Evolutionary conservation across 2,329 filamentous ascomycete species (phyloP).

Genomic region (Fusarium sp.): DNA sequence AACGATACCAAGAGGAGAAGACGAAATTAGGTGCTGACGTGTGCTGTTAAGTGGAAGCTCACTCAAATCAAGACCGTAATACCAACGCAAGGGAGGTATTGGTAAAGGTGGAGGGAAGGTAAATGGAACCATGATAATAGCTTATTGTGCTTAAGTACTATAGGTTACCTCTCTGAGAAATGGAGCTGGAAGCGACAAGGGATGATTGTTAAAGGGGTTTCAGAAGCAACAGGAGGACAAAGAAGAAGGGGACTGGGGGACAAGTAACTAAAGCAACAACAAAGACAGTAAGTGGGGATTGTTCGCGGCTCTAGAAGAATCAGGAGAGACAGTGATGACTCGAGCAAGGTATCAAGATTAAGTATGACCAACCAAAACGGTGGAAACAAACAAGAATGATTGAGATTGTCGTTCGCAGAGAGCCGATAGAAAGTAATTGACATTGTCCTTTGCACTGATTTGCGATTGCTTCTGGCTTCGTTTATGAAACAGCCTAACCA

Average conservation of each 20-base stretch:
- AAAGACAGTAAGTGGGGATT: constrained; percentile 1
- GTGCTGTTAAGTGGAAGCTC: constrained; percentile 3
- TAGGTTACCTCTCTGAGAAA: background rate
- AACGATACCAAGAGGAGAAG: constrained; percentile 1
- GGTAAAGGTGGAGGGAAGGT: constrained; percentile 20
- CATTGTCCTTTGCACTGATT: constrained; percentile 18
- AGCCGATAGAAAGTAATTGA: constrained; percentile 17
- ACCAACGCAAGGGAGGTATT: constrained; percentile 25
- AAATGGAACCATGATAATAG: constrained; percentile 11
- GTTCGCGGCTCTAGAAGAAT: constrained; percentile 4
- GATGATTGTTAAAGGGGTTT: constrained; percentile 3
- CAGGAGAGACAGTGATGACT: constrained; percentile 16
- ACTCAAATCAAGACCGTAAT: constrained; percentile 3
- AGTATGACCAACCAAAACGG: constrained; percentile 10
- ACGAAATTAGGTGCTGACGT: constrained; percentile 44
- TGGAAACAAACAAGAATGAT: background rate
- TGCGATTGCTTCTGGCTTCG: constrained; percentile 9
- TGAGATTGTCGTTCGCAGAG: background rate
- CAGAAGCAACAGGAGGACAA: constrained; percentile 3
- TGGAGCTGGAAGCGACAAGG: background rate
- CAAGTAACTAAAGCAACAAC: background rate
- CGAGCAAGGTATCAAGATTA: constrained; percentile 8
- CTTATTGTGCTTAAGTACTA: constrained; percentile 2
- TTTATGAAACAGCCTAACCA: constrained; percentile 15
- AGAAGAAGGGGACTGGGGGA: background rate